Base-by-base conservation (phyloP, 441 rosid species). In the Adansonia madagascariensis region DNA sequence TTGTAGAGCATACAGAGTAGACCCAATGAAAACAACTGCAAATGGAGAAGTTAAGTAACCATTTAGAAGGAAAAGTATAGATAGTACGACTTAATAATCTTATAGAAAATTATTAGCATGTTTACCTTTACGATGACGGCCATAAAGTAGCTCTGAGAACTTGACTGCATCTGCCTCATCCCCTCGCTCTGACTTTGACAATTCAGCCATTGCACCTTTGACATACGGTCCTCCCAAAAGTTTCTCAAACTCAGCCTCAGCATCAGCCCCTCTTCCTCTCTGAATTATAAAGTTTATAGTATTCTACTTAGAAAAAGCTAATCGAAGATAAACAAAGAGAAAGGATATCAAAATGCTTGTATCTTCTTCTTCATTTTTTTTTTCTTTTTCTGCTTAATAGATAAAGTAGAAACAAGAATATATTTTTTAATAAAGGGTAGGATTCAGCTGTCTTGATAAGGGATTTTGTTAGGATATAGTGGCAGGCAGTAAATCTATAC, bases 11-110 rank as follows among this genome's bases (percentile, higher is more conserved):
- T 86, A 89, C 85, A 91, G 89, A 83, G 86, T 65, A 85, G 92
- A 86, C 75, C 93, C 93, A 86, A 87, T 84, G 88, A 86, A 91
- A 89, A 91, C 79, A 87, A 91, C 95, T 91, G 95, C 93, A 88
- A 85, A 85, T 66, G 68, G 78, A 81, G 79, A 79, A 83, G 78
- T 83, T 76, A 73, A 49, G 81, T 52, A 80, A 83, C 81, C 69
- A 85, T 82, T 80, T 60, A 71, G 79, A 76, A 79, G 64, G 71
- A 66, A 74, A 73, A 41, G n/a, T 41, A 80, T 3, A 57, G 49
- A 56, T 72, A 59, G 27, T 17, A 62, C 9, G 64, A 73, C 59
- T 63, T 27, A 46, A 44, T 12, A 49, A 17, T 50, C 59, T 63
- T 57, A 76, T 11, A 15, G 69, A 60, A 63, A 76, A 79, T 49